Evolutionary conservation across 225 moss, liverwort and hornwort species (phyloP).

Genomic region (Takakia lepidozioides): DNA sequence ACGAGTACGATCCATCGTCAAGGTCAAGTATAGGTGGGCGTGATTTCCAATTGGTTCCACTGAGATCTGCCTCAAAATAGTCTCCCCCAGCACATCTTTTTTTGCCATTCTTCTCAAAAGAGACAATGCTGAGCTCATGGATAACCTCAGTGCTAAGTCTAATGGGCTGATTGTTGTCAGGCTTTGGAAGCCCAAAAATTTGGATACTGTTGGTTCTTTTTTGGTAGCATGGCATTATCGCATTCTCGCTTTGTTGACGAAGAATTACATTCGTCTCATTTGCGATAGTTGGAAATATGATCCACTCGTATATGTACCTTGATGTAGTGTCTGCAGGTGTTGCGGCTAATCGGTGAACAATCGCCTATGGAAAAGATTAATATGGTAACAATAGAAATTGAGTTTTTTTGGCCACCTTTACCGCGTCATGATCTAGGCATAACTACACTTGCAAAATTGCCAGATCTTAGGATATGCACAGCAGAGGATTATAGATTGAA

Average conservation of each 20-base stretch:
- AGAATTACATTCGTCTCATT: constrained; percentile 34
- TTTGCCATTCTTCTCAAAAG: constrained; percentile 35
- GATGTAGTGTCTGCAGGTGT: too few relatives aligned
- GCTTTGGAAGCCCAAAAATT: constrained; percentile 35
- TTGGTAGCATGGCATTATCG: constrained; percentile 33
- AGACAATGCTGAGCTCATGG: constrained; percentile 39
- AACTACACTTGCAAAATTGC: constrained; percentile 1
- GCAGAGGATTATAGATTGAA: constrained; percentile 20
- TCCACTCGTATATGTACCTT: too few relatives aligned
- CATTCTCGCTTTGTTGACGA: constrained; percentile 31
- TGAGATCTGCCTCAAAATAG: constrained; percentile 58
- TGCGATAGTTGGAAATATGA: constrained; percentile 33
- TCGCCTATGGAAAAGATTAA: too few relatives aligned
- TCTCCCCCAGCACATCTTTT: constrained; percentile 64
- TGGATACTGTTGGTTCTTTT: constrained; percentile 22
- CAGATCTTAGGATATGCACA: constrained; percentile 18
- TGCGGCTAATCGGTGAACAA: too few relatives aligned
- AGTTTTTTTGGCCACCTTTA: constrained; percentile 10
- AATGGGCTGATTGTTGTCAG: constrained; percentile 21
- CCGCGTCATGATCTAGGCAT: background rate
- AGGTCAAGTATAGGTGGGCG: constrained; percentile 47
- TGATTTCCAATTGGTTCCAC: constrained; percentile 37
- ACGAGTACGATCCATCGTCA: constrained; percentile 44
- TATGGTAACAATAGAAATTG: constrained; percentile 36
- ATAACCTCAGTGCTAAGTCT: constrained; percentile 21